Percentiles rank a stretch among this genome's conserved stretches.
Conservation (phyloP, 257 asterid genomes). For the Rehmannia glutinosa region DNA sequence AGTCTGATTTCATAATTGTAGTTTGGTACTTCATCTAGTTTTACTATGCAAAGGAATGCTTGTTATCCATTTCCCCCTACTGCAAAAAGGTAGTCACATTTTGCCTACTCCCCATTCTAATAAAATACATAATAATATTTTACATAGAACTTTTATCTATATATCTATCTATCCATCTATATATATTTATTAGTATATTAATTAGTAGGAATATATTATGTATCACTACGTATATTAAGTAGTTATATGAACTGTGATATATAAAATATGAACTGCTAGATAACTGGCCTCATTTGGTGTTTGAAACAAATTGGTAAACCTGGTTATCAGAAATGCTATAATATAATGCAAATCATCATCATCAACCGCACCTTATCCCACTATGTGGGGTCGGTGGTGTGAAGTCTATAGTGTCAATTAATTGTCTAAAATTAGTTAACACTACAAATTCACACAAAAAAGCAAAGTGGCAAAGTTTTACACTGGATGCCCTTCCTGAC, state of each 20-base stretch:
- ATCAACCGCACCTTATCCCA: too few species aligned
- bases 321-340: neutral
- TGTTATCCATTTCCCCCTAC: slow-evolving; percentile 11
- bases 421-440: too few species aligned
- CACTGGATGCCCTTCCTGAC: too few species aligned
- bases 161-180: too few species aligned
- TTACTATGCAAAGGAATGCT: neutral
- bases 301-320: neutral
- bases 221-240: neutral
- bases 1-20: slow-evolving; percentile 15
- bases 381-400: too few species aligned
- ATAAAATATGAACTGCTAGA: neutral
- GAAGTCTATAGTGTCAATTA: too few species aligned
- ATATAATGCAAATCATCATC: too few species aligned
- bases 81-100: neutral
- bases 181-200: too few species aligned
- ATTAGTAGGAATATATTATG: too few species aligned
- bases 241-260: neutral
- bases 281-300: neutral
- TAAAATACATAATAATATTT: neutral
- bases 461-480: too few species aligned
- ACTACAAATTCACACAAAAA: too few species aligned
- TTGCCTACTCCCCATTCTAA: slow-evolving; percentile 5
- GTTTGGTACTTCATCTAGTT: slow-evolving; percentile 1
- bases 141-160: too few species aligned